Base-by-base conservation (phyloP, 345 rosid genomes). In the Eucalyptus cloeziana region DNA sequence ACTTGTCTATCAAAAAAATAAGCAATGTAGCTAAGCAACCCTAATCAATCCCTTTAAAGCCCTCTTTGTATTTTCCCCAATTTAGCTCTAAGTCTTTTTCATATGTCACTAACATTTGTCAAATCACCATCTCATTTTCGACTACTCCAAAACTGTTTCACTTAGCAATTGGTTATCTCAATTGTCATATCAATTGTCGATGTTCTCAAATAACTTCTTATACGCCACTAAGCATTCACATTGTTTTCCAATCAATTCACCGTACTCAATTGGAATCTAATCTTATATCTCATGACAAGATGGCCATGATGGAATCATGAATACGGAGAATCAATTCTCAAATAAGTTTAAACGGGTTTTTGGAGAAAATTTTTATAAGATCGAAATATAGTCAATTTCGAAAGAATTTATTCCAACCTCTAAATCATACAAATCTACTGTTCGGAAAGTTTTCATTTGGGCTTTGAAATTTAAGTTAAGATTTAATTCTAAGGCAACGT, bases 1-100 rank as follows among this genome's bases (percentile, higher is more conserved):
- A 88, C 92, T 89, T 92, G 93, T 88, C 87, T 51, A 44, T 49
- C 27, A 60, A 40, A 40, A 89, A 87, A 90, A 86, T 12, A 40
- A 86, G n/a, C 31, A 33, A 49, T 71, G 67, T 79, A 33, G 86
- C 88, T 67, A 76, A 88, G 88, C 88, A 88, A 89, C 47, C 52
- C 43, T 33, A 60, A 64, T 89, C 62, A 88, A 90, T 89, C 88
- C 79, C 86, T 11, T 10, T 60, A 92, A 92, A 91, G 94, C 79
- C 45, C 85, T 88, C 52, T 90, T 88, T 56, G 44, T n/a, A 44
- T 37, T 86, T 80, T 56, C 89, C 89, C 87, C 67, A 83, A 27
- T 83, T 47, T 88, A 85, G 89, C 79, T 80, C 54, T 7, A 4
- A 7, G 12, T 30, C 88, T 25, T 87, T 50, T 79, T 87, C 88